Percentiles rank a stretch among this genome's conserved stretches.
These are phyloP conservation scores for Backusella mclennaniae DNA, from an alignment of 192 early-diverging fungal species.

Conservation along the genomic window DNA sequence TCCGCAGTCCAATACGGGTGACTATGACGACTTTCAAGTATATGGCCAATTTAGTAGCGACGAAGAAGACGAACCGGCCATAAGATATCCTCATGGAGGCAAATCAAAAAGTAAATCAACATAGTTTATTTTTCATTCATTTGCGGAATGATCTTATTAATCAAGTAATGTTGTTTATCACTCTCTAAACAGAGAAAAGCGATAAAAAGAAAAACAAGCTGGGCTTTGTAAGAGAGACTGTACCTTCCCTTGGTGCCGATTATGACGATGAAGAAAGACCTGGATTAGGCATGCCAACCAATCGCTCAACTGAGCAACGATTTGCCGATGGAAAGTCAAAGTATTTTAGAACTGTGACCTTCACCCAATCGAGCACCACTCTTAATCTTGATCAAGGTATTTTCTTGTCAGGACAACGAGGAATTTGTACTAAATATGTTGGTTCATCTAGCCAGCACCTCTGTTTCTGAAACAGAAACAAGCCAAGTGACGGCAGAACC, in stretches of 20 bases:
- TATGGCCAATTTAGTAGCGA: conserved; percentile 25
- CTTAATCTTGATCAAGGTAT: neutral
- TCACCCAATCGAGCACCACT: neutral
- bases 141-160: neutral
- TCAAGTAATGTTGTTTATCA: neutral
- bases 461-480: neutral
- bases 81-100: neutral
- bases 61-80: neutral
- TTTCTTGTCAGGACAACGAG: neutral
- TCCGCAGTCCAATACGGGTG: neutral
- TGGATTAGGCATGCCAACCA: neutral
- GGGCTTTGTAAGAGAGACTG: neutral
- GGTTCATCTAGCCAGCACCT: neutral
- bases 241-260: neutral
- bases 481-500: neutral
- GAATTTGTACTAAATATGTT: neutral
- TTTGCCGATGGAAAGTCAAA: conserved; percentile 11
- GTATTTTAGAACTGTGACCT: neutral
- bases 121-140: neutral
- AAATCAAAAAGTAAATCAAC: neutral
- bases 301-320: neutral
- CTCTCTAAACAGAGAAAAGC: neutral
- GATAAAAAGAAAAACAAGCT: neutral
- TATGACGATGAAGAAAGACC: conserved; percentile 10
- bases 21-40: conserved; percentile 21